A percentile compares a stretch with the other conserved stretches of the same genome.
Conservation (phyloP, 1,284 basidiomycete species). For the Trichosporon sp. region DNA sequence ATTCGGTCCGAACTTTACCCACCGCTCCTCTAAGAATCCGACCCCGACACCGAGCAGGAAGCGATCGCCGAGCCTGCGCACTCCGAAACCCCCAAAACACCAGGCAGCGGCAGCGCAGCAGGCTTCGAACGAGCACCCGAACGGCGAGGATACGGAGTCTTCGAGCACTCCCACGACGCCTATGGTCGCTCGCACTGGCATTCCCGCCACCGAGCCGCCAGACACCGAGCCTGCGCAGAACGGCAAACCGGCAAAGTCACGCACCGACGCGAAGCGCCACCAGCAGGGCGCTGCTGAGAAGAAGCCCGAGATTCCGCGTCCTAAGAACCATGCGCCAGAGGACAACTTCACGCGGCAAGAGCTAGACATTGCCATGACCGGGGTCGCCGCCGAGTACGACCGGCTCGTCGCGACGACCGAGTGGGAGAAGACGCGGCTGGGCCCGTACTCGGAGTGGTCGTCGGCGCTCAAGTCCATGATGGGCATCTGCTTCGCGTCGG, state of each 20-base stretch:
- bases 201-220: not conserved
- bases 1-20: not conserved
- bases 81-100: not conserved
- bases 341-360: constrained; percentile 4
- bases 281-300: not conserved
- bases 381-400: not conserved
- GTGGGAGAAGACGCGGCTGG: not conserved
- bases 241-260: not conserved
- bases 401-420: not conserved
- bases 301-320: not conserved
- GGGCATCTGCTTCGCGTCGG: constrained; percentile 23
- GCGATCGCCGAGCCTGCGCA: not conserved
- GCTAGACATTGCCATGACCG: not conserved
- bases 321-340: not conserved
- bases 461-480: constrained; percentile 31
- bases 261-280: not conserved
- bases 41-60: not conserved
- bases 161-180: not conserved
- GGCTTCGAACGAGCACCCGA: not conserved
- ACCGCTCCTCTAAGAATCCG: not conserved
- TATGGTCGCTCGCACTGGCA: not conserved
- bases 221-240: not conserved
- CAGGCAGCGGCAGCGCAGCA: not conserved
- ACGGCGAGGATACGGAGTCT: not conserved
- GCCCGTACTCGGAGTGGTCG: constrained; percentile 17